Conservation (phyloP, 495 filamentous ascomycete species). For the Cladorrhinum samala region DNA sequence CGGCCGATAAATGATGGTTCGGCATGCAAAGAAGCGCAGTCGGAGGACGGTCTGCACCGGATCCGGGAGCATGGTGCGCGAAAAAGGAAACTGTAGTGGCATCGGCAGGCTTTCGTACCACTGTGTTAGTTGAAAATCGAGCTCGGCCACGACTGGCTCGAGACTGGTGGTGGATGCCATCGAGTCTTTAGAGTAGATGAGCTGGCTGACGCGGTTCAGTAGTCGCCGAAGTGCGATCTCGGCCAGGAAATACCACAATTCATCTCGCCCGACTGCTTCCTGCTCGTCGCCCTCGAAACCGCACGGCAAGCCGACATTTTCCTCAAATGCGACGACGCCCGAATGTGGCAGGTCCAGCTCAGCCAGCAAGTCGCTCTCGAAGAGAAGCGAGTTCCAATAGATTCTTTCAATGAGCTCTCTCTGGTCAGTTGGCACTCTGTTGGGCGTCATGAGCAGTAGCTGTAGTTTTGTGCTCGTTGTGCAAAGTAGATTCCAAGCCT, state of each 20-base stretch:
- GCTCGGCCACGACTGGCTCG: conserved; percentile 69
- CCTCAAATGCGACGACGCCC: conserved; percentile 73
- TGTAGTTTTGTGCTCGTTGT: conserved; percentile 77
- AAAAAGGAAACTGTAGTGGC: conserved; percentile 69
- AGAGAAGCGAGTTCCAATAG: conserved; percentile 77
- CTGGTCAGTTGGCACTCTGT: conserved; percentile 59
- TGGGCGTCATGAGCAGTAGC: conserved; percentile 64
- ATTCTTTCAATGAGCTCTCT: conserved; percentile 68
- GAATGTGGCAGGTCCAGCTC: conserved; percentile 78
- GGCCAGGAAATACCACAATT: conserved; percentile 78
- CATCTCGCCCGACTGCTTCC: conserved; percentile 59
- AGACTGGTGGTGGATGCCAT: conserved; percentile 62
- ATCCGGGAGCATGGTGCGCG: conserved; percentile 55
- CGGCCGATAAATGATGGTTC: conserved; percentile 77
- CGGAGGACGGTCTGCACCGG: conserved; percentile 73
- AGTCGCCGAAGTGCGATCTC: conserved; percentile 73
- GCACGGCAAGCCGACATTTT: conserved; percentile 68
- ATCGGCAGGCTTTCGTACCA: conserved; percentile 75
- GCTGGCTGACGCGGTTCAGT: conserved; percentile 71
- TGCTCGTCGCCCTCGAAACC: conserved; percentile 67
- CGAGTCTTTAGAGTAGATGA: conserved; percentile 71
- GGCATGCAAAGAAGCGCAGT: conserved; percentile 75
- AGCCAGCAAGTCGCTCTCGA: conserved; percentile 74
- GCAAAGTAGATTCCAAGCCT: conserved; percentile 75
- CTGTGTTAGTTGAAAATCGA: conserved; percentile 75